Base-by-base conservation (phyloP, 1,284 basidiomycete species). In the Irpex sp. region DNA sequence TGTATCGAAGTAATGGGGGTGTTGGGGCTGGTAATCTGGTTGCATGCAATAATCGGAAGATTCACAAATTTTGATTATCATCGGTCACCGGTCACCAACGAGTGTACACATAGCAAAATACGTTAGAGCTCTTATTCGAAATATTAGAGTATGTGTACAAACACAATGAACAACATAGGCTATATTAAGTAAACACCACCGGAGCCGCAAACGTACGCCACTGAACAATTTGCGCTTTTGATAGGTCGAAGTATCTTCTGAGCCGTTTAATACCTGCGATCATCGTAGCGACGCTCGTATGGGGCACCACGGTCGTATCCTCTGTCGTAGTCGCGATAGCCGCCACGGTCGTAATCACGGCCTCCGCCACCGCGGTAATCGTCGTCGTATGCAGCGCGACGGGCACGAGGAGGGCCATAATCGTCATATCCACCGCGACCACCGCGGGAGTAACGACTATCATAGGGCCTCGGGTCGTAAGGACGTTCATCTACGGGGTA, bases 381-480 rank as follows among this genome's bases (percentile, higher is more conserved):
- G 59, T 83, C 84, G 66, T 85, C 81, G 69, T 82, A 77, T 13
- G 82, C 79, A 56, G 81, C 75, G 26, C 78, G 73, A 21, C 65
- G 65, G 19, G 63, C 59, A 56, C 61, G 59, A 21, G 64, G 66
- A 74, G 74, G 48, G 79, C 76, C 57, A 64, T 85, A 81, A 62
- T 84, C 81, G 40, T 90, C 88, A 66, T 82, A 77, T 68, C 68
- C 67, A 36, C 69, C 64, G 15, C 63, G 58, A 37, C 66, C 65
- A 52, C 87, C 86, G 26, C 87, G 84, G 5, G 83, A 80, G 75
- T 93, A 92, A 65, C 91, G 89, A 67, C 84, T 86, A 74, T 93
- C 91, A 73, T 92, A 92, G 0, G 91, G 91, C 62, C 89, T 84
- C 60, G 89, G 92, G 73, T 91, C 91, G 70, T 93, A 93, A 0